Base-by-base conservation (phyloP, 371 early-diverging fungal species). In the Chytridium lagenaria region DNA sequence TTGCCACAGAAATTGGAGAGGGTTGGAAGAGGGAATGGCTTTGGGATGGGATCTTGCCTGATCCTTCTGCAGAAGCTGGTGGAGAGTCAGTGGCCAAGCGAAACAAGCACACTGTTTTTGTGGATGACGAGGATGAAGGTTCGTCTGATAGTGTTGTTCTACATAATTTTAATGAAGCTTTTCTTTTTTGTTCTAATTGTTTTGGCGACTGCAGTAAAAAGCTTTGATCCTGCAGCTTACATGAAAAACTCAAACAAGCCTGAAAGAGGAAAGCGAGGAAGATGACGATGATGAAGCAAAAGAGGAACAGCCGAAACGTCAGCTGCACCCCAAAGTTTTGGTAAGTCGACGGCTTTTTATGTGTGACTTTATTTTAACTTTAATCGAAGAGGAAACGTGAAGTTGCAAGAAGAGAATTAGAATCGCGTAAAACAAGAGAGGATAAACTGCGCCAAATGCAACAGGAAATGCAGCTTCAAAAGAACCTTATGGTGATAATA, bases 211-310 rank as follows among this genome's bases (percentile, higher is more conserved):
- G 34, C 70, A 90, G 92, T 87, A 44, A 80, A 86, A 63, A 73
- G 63, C 26, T 95, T 95, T 73, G 88, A 88, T 66, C 77, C 89
- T 0, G 80, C 26, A 2, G 55, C n/a, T 26, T 66, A 75, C 50
- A 93, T 96, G 89, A 91, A 68, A 97, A 22, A 5, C 55, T 26
- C 55, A 26, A 44, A 44, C 96, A 80, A 88, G 67, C 92, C 92
- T 0, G 94, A 94, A 52, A 93, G 70, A 90, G 89, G 79, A 91
- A 90, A 80, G 95, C 94, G 76, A 87, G 98, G 44, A 91, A 92
- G 5, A 85, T 59, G 12, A 70, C 28, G 65, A 49, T n/a, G 7
- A 86, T 86, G 39, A 79, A 94, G 69, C 85, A 85, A 37, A 61
- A 12, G 36, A 30, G 69, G 80, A 86, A 59, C 73, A 59, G 30